Evolutionary conservation across 2,329 filamentous ascomycete species (phyloP).

Genomic region (Ceratocystis alfenasii): DNA sequence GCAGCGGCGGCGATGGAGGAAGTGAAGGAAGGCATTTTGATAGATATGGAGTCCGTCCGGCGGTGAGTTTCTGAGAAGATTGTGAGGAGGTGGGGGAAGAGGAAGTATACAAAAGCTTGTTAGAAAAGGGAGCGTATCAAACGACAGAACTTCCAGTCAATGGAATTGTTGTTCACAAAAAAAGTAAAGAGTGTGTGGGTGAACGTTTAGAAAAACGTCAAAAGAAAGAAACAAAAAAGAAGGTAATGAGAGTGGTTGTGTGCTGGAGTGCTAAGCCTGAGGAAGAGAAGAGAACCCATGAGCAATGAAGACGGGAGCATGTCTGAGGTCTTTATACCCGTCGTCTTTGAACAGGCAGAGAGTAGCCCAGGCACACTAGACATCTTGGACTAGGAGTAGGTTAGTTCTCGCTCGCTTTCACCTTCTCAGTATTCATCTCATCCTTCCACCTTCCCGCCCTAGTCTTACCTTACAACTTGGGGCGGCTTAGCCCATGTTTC

Average conservation of each 20-base stretch:
- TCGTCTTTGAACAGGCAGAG: neutral
- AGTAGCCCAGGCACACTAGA: neutral
- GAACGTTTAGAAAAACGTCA: neutral
- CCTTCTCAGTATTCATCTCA: neutral
- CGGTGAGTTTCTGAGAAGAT: constrained; percentile 23
- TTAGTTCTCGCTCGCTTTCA: neutral
- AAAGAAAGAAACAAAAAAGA: constrained; percentile 1
- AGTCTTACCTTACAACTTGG: neutral
- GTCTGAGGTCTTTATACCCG: neutral
- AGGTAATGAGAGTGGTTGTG: constrained; percentile 6
- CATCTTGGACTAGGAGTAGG: neutral
- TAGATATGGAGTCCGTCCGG: constrained; percentile 9
- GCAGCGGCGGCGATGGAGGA: constrained; percentile 17
- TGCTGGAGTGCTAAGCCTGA: constrained; percentile 18
- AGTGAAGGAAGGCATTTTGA: constrained; percentile 25
- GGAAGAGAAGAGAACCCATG: neutral
- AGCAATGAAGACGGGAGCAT: neutral
- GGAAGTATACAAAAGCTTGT: neutral
- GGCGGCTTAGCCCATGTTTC: neutral
- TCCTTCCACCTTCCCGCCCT: neutral
- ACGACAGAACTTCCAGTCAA: constrained; percentile 19
- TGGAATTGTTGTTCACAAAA: constrained; percentile 2
- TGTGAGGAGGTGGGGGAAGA: neutral
- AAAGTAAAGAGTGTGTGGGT: neutral
- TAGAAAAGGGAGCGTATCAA: constrained; percentile 7